Evolutionary conservation across 768 basidiomycete genomes (phyloP).

Genomic region (Leccinum longicurvipes): DNA sequence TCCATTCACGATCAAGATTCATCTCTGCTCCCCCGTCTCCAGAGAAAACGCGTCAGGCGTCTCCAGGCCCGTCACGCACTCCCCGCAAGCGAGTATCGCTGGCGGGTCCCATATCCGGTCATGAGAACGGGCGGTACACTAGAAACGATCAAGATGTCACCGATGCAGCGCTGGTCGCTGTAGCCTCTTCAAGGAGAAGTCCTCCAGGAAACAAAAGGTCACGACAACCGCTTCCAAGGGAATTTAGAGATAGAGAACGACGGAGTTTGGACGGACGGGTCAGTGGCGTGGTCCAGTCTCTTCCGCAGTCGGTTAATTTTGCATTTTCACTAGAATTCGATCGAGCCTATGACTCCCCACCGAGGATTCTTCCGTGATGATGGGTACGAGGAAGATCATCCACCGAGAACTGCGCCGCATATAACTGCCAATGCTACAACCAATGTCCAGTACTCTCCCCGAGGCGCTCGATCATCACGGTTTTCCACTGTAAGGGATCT

Average conservation of each 20-base stretch:
- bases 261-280: conserved; percentile 43
- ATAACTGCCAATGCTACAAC: conserved; percentile 20
- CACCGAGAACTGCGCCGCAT: conserved; percentile 24
- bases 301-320: conserved; percentile 1
- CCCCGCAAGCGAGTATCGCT: conserved; percentile 43
- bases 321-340: conserved; percentile 23
- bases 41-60: conserved; percentile 34
- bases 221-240: conserved; percentile 48
- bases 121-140: conserved; percentile 23
- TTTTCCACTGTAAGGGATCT: conserved; percentile 49
- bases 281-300: conserved; percentile 10
- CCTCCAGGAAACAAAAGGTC: conserved; percentile 43
- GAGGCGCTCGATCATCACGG: conserved; percentile 32
- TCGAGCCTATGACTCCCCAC: conserved; percentile 42
- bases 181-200: conserved; percentile 54
- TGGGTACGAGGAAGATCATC: conserved; percentile 18
- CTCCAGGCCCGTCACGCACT: conserved; percentile 40
- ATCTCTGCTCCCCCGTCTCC: conserved; percentile 50
- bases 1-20: conserved; percentile 38
- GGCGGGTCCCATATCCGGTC: conserved; percentile 30
- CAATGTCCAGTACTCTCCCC: conserved; percentile 26
- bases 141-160: conserved; percentile 39
- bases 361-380: conserved; percentile 24
- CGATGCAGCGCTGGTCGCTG: conserved; percentile 57
- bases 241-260: conserved; percentile 41